Percentiles rank a stretch among this genome's conserved stretches.
Conservation (phyloP, 176 grass and related monocot species). For the Avena sativa region DNA sequence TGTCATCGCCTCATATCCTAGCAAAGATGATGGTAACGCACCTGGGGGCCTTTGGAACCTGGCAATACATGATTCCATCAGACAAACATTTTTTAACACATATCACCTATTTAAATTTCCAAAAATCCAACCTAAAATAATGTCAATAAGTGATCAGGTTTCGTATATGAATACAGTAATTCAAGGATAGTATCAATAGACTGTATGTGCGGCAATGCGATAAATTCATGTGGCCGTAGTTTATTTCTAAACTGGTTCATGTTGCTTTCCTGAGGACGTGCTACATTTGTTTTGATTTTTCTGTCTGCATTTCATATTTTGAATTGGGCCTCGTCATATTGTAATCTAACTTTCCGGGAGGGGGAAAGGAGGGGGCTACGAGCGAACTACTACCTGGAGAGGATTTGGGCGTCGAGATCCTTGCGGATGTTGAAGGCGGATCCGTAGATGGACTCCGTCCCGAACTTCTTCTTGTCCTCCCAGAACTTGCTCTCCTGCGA, state of each 20-base stretch:
- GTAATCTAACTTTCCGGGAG: background rate
- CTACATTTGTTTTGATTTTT: constrained; percentile 6
- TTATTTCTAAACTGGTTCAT: background rate
- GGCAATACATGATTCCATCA: constrained; percentile 16
- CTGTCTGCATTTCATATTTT: background rate
- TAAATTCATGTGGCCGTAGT: background rate
- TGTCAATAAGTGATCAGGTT: background rate
- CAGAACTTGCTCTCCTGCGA: constrained; percentile 56
- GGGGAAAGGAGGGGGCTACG: background rate
- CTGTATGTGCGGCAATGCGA: background rate
- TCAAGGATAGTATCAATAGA: background rate
- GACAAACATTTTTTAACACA: background rate
- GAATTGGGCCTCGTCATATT: constrained; percentile 23
- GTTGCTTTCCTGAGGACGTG: background rate
- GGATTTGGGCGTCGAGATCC: constrained; percentile 73
- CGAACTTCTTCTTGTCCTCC: constrained; percentile 64
- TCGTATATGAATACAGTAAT: background rate
- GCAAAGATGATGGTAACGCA: constrained; percentile 82
- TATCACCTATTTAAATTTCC: background rate
- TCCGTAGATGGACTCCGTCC: constrained; percentile 64
- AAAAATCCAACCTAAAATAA: background rate
- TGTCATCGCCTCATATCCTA: constrained; percentile 88
- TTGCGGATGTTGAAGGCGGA: constrained; percentile 78
- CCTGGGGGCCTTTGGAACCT: constrained; percentile 96
- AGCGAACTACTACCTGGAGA: constrained; percentile 55